Evolutionary conservation across 2,329 filamentous ascomycete genomes (phyloP), one percentile per base, ranked within the genome.

Genomic region (Ophiocordyceps unilateralis): DNA sequence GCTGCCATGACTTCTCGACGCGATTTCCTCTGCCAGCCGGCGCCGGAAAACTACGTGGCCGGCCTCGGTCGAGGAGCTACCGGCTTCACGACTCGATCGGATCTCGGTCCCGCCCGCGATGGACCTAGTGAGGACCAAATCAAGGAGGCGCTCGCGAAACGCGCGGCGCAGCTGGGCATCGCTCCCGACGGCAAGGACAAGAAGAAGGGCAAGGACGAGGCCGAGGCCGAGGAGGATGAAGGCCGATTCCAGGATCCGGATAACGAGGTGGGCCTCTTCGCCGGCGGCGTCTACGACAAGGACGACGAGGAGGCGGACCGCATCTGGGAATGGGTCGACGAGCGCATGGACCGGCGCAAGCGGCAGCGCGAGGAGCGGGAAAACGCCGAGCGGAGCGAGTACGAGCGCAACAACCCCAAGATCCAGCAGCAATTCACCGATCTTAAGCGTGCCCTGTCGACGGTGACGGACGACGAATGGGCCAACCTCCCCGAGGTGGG

Each of bases 381-480:
- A 63, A 70, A 83, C 59, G 75, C 84, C 66, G 89, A 98, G 69
- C 78, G 74, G 60, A 86, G 94, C 58, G 88, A 96, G 56, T 93
- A 94, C 72, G 89, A 98, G 67, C 79, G 82, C 52, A 89, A 94
- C 60, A 96, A 98, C 59, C 91, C 91, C 14, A 98, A 96, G 64
- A 95, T 98, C 42, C 85, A 93, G 57, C 85, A 95, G 52, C 91
- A 98, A 61, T 98, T 98, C 60, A 87, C 88, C 57, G 91, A 96
- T 54, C 67, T 96, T 42, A 98, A 98, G 64, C 77, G 93, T 55
- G 86, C 85, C 5, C 72, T 98, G 32, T 81, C 83, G 36, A 83
- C 80, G 6, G 83, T 98, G 23, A 83, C 84, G 38, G 89, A 96
- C 58, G 89, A 98, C 48, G 88, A 98, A 53, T 98, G 91, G 91